Conservation (phyloP, 106 monocot species). For the Platanthera zijinensis region DNA sequence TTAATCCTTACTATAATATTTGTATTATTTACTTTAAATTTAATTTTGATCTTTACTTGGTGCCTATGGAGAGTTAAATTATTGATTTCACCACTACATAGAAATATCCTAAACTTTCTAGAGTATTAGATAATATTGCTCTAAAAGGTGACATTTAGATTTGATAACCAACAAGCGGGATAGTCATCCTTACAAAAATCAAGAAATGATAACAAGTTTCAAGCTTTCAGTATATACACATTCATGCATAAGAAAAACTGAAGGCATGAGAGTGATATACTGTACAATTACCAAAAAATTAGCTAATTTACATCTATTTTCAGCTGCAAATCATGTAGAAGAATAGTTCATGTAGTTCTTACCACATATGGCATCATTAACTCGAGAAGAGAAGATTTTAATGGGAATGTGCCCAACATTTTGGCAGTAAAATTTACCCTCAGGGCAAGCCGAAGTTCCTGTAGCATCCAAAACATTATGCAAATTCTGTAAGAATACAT, state of each 20-base stretch:
- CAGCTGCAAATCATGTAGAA: background rate
- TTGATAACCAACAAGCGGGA: background rate
- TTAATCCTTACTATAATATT: no score
- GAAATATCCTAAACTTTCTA: background rate
- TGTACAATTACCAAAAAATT: background rate
- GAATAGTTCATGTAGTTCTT: slow-evolving; percentile 11
- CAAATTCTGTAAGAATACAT: background rate
- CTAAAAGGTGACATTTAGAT: background rate
- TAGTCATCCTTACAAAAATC: background rate
- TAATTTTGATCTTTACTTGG: no score
- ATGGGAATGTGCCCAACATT: slow-evolving; percentile 71
- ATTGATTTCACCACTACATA: background rate
- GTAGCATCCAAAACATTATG: slow-evolving; percentile 8
- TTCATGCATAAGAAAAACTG: background rate
- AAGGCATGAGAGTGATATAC: background rate
- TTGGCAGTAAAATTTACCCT: slow-evolving; percentile 87
- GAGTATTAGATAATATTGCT: background rate
- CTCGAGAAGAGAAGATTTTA: slow-evolving; percentile 78
- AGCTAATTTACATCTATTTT: background rate
- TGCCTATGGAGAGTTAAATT: no score
- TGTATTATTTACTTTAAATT: no score
- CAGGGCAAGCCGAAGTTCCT: slow-evolving; percentile 98
- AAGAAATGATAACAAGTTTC: background rate
- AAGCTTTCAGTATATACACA: background rate
- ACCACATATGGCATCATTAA: slow-evolving; percentile 99